A percentile compares a stretch with the other conserved stretches of the same genome.
Conservation (phyloP, 208 protist genomes). For the Acanthamoeba sp. region DNA sequence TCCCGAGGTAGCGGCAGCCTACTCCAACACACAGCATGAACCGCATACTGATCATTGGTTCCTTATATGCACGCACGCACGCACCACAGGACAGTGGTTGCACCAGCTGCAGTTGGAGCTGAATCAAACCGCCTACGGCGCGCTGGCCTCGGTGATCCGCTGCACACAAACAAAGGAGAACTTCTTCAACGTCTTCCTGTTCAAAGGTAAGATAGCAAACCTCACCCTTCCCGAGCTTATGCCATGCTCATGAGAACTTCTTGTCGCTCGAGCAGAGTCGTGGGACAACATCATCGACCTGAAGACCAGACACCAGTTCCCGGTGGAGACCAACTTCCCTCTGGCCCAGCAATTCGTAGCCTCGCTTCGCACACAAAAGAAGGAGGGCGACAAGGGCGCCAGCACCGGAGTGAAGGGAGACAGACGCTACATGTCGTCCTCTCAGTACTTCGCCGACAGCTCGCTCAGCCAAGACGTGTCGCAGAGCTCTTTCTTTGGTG, state of each 20-base stretch:
- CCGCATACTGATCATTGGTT: too few relatives aligned
- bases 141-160: slow-evolving; percentile 88
- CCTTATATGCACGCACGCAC: too few relatives aligned
- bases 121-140: slow-evolving; percentile 90
- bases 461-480: slow-evolving; percentile 82
- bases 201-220: slow-evolving; percentile 75
- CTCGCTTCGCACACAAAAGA: slow-evolving; percentile 45
- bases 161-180: slow-evolving; percentile 92
- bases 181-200: slow-evolving; percentile 91
- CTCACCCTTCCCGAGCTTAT: too few relatives aligned
- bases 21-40: not conserved
- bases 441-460: slow-evolving; percentile 86
- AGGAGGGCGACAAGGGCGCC: not conserved
- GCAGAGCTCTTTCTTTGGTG: slow-evolving; percentile 42
- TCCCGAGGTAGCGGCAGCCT: not conserved
- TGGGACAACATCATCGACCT: slow-evolving; percentile 91
- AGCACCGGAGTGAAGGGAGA: not conserved
- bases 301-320: slow-evolving; percentile 50
- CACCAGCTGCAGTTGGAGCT: slow-evolving; percentile 76
- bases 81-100: too few relatives aligned
- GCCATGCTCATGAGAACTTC: not conserved
- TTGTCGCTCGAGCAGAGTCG: slow-evolving; percentile 77
- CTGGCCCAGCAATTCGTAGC: slow-evolving; percentile 73
- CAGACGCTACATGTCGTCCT: slow-evolving; percentile 83
- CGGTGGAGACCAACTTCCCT: slow-evolving; percentile 89